These are phyloP conservation scores for Leccinum incarnatum DNA, from an alignment of 768 basidiomycete genomes.

Conservation along the genomic window DNA sequence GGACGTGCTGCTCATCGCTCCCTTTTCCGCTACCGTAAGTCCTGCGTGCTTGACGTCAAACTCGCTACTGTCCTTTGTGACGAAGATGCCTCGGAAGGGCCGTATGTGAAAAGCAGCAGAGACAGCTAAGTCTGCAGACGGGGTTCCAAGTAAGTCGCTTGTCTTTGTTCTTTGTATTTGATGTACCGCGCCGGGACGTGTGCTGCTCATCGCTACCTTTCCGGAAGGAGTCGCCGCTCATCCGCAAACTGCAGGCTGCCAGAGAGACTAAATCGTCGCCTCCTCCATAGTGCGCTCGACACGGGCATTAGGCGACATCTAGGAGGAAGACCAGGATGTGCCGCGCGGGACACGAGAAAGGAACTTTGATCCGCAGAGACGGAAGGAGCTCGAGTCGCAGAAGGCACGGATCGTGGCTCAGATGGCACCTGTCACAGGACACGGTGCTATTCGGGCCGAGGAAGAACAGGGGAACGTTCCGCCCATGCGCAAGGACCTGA, in stretches of 20 bases:
- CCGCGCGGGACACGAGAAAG: slow-evolving; percentile 40
- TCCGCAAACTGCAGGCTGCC: slow-evolving; percentile 58
- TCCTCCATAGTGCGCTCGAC: slow-evolving; percentile 39
- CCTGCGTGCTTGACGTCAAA: no score
- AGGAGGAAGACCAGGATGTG: slow-evolving; percentile 40
- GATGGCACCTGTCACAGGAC: slow-evolving; percentile 61
- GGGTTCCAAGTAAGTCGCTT: no score
- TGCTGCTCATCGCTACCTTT: slow-evolving; percentile 36
- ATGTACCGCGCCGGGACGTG: no score
- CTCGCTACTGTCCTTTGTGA: no score
- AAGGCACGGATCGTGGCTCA: slow-evolving; percentile 93
- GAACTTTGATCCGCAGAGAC: slow-evolving; percentile 42
- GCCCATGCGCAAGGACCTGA: slow-evolving; percentile 30
- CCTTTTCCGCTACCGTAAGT: no score
- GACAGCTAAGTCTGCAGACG: no score
- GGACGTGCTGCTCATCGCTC: no score
- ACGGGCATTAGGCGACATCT: slow-evolving; percentile 45
- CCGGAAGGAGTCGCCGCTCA: slow-evolving; percentile 36
- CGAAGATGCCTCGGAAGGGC: no score
- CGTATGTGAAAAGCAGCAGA: no score
- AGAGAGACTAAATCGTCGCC: slow-evolving; percentile 52
- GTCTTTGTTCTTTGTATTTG: no score
- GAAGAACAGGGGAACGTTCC: slow-evolving; percentile 37
- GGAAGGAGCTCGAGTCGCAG: slow-evolving; percentile 83
- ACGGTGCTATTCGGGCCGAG: slow-evolving; percentile 28